Evolutionary conservation across 352 stramenopile genomes (phyloP).

Genomic region (Phytopythium ostracodes): DNA sequence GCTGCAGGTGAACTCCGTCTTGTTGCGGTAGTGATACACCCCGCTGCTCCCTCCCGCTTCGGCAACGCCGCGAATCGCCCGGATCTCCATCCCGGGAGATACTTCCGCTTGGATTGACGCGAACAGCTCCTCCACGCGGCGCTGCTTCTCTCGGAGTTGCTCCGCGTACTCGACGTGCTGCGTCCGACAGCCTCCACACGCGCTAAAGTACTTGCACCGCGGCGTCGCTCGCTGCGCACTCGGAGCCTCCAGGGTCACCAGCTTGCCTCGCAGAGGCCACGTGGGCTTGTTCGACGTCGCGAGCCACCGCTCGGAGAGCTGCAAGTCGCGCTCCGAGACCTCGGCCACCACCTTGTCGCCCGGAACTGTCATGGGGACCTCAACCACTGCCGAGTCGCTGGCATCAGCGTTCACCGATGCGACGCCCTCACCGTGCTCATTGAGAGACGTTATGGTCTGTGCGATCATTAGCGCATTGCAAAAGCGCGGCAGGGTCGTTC

Average conservation of each 20-base stretch:
- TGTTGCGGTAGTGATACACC: slow-evolving; percentile 66
- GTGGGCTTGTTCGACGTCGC: slow-evolving; percentile 10
- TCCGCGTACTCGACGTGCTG: slow-evolving; percentile 57
- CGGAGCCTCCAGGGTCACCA: slow-evolving; percentile 16
- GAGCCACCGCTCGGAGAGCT: slow-evolving; percentile 17
- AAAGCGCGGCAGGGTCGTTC: no score
- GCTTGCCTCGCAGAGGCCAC: slow-evolving; percentile 39
- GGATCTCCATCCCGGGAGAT: slow-evolving; percentile 32
- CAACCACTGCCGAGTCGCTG: slow-evolving; percentile 26
- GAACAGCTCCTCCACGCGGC: slow-evolving; percentile 41
- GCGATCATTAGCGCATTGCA: not conserved
- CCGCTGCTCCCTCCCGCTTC: not conserved
- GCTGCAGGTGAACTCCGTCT: slow-evolving; percentile 84
- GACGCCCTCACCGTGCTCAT: slow-evolving; percentile 48
- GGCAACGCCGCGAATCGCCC: slow-evolving; percentile 31
- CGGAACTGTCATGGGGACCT: slow-evolving; percentile 50
- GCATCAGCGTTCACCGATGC: slow-evolving; percentile 11
- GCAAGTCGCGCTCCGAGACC: slow-evolving; percentile 52
- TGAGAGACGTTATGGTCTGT: slow-evolving; percentile 33
- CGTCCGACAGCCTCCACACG: slow-evolving; percentile 65
- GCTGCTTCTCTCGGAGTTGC: slow-evolving; percentile 67
- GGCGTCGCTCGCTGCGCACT: slow-evolving; percentile 35
- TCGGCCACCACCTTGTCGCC: slow-evolving; percentile 41
- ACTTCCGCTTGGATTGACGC: slow-evolving; percentile 8
- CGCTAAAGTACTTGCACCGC: slow-evolving; percentile 46